A percentile compares a stretch with the other conserved stretches of the same genome.
Conservation (phyloP, 805 yeast genomes). For the Schwanniomyces sp. region DNA sequence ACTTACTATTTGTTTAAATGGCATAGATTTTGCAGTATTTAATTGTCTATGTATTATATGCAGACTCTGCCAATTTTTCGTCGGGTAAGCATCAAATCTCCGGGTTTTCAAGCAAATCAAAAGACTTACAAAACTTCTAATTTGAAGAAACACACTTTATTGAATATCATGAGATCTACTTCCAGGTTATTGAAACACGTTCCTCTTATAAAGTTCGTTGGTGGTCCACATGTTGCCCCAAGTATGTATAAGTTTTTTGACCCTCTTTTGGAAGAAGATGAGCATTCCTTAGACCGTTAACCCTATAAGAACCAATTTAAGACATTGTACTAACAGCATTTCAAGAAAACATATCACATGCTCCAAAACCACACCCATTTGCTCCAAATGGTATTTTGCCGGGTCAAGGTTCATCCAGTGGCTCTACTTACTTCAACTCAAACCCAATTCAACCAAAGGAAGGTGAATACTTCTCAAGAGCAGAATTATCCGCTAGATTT, state of each 20-base stretch:
- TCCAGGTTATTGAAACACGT: constrained; percentile 41
- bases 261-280: neutral
- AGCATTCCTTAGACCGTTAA: neutral
- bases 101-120: neutral
- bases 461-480: constrained; percentile 52
- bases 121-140: neutral
- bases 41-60: neutral
- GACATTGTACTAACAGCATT: constrained; percentile 1
- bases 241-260: constrained; percentile 35
- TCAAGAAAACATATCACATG: constrained; percentile 13
- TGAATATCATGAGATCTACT: constrained; percentile 29
- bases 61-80: neutral
- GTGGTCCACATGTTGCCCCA: constrained; percentile 65
- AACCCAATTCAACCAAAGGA: constrained; percentile 42
- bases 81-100: neutral
- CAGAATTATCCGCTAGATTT: constrained; percentile 72
- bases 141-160: neutral
- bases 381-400: constrained; percentile 48
- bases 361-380: constrained; percentile 38
- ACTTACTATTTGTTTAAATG: neutral
- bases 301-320: neutral
- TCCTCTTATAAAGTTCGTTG: constrained; percentile 84
- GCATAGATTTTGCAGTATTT: neutral
- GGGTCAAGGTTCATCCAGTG: constrained; percentile 12
- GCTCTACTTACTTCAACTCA: constrained; percentile 16